A percentile compares a stretch with the other conserved stretches of the same genome.
Conservation (phyloP, 148 eudicot genomes). For the Rhododendron simsii region DNA sequence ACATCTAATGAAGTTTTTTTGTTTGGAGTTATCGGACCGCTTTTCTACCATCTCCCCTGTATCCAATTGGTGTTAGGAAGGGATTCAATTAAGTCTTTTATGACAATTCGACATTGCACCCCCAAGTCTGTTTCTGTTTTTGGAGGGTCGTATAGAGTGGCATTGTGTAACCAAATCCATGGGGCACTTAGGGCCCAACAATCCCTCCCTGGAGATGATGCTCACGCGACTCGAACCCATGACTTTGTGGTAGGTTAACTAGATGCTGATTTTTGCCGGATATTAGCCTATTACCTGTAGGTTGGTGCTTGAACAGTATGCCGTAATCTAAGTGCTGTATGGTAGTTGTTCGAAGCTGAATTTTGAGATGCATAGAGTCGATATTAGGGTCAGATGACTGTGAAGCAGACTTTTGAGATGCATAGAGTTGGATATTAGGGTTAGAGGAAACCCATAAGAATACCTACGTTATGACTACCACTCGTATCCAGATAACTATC, state of each 20-base stretch:
- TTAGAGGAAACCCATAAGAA: background rate
- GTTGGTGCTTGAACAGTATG: background rate
- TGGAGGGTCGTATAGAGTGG: too few species aligned
- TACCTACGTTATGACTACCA: background rate
- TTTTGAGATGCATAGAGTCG: background rate
- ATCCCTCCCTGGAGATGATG: too few species aligned
- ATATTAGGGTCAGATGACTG: background rate
- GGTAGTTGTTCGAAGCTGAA: background rate
- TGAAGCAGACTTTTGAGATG: background rate
- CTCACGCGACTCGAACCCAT: too few species aligned
- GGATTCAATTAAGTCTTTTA: background rate
- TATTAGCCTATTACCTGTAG: background rate
- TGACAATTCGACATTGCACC: background rate
- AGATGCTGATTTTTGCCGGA: background rate
- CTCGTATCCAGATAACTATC: background rate
- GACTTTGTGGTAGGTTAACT: background rate
- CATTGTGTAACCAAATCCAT: too few species aligned
- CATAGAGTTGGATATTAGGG: background rate
- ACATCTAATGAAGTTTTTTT: background rate
- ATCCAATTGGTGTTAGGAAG: too few species aligned
- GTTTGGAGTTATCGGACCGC: background rate
- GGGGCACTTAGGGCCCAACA: too few species aligned
- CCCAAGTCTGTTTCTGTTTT: too few species aligned
- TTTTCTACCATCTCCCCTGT: too few species aligned
- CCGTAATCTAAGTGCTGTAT: background rate